Base-by-base conservation (phyloP, 257 asterid species). In the Solanum ahanhuiri region DNA sequence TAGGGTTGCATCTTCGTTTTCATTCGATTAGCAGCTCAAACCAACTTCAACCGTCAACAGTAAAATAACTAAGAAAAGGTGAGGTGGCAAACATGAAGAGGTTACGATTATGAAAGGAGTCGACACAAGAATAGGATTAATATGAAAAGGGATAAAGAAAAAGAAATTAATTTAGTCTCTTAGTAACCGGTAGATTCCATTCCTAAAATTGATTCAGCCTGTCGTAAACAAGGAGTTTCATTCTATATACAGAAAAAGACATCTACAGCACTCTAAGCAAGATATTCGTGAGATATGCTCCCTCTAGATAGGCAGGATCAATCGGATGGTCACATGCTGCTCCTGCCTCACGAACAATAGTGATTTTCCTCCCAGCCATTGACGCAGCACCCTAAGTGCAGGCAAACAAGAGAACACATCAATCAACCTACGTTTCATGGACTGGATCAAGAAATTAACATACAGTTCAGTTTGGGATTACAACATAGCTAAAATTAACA, bases 241-340 rank as follows among this genome's bases (percentile, higher is more conserved):
- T 77, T 77, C 39, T 20, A 77, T 30, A 22, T 63, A 7, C 7
- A 43, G 41, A 63, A 11, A n/a, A 28, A 39, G 30, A 57, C 14
- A 30, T 35, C 93, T 91, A 93, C 15, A 90, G 86, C 69, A 95
- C 95, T 88, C 98, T 90, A 20, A 96, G 94, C 88, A 95, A 89
- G 31, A 96, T 86, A 86, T 91, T 96, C 37, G 97, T 91, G 85
- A 96, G 99, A 85, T 95, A 96, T 72, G 93, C 93, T 34, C 99
- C 98, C 86, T 96, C 96, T 1, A 96, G 98, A 89, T 96, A 95
- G 1, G 98, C 89, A 20, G 97, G 98, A 86, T 96, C 98, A 3
- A 94, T 85, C 15, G 99, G 97, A 87, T 96, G 99, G 86, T 95
- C 98, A 82, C 97, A 87, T 54, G 95, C 98, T 30, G 98, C 99